Percentiles rank a stretch among this genome's conserved stretches.
Evolutionary conservation across 176 grass and related monocot genomes (phyloP).

Genomic region (Oryza punctata): DNA sequence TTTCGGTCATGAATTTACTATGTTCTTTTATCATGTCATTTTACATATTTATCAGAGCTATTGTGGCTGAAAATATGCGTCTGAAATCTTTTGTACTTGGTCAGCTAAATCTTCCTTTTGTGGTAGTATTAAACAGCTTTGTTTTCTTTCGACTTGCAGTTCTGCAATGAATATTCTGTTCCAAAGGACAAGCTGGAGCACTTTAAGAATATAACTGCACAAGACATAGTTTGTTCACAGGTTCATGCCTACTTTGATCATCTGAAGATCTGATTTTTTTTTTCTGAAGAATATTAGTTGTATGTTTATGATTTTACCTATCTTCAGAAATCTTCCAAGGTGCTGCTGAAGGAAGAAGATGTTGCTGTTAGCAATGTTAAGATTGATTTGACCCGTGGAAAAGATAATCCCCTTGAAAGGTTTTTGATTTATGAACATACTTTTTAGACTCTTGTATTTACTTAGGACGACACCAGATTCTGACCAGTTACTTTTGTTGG

Average conservation of each 20-base stretch:
- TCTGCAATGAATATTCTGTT: slow-evolving; percentile 96
- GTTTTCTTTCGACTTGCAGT: slow-evolving; percentile 52
- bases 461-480: background rate
- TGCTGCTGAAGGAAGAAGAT: slow-evolving; percentile 77
- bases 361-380: slow-evolving; percentile 86
- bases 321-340: slow-evolving; percentile 60
- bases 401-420: slow-evolving; percentile 88
- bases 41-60: background rate
- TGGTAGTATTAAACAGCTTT: slow-evolving; percentile 1
- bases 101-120: slow-evolving; percentile 28
- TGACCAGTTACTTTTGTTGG: slow-evolving; percentile 32
- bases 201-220: slow-evolving; percentile 82
- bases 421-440: slow-evolving; percentile 24
- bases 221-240: slow-evolving; percentile 90
- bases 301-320: background rate
- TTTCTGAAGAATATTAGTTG: background rate
- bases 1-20: background rate
- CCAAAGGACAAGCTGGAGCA: slow-evolving; percentile 88
- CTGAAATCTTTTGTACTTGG: background rate
- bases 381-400: slow-evolving; percentile 96
- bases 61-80: background rate
- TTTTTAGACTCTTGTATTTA: background rate
- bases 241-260: slow-evolving; percentile 33
- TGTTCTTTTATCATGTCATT: background rate
- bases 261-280: background rate